These are phyloP conservation scores for Lepidium sativum DNA, from an alignment of 345 rosid genomes.

Conservation along the genomic window DNA sequence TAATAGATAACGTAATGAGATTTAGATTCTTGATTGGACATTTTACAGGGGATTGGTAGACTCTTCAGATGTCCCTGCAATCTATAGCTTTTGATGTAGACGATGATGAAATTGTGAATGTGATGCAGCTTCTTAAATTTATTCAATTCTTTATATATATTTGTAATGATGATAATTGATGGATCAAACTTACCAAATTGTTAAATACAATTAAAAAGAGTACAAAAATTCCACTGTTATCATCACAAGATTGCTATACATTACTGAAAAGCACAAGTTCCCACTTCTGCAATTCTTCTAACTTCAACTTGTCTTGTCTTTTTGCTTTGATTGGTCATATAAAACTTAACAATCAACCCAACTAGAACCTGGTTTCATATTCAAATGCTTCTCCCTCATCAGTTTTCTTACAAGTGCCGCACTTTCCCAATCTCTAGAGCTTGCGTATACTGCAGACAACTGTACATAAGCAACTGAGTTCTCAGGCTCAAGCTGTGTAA, in stretches of 20 bases:
- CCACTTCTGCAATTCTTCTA: too few species aligned
- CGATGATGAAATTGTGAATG: conserved; percentile 64
- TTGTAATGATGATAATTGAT: conserved; percentile 22
- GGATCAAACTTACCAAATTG: conserved; percentile 13
- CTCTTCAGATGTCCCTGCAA: conserved; percentile 94
- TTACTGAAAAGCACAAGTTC: too few species aligned
- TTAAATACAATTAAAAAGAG: conserved; percentile 1
- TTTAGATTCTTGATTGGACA: neutral
- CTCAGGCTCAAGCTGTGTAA: conserved; percentile 73
- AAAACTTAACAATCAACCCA: too few species aligned
- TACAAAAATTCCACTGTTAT: neutral
- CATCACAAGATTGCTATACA: conserved; percentile 7
- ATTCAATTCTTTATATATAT: conserved; percentile 10
- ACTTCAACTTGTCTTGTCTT: too few species aligned
- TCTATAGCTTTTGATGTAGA: conserved; percentile 94
- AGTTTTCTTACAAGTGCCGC: conserved; percentile 42
- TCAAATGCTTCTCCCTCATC: too few species aligned
- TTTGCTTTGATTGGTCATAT: too few species aligned
- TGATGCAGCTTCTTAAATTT: conserved; percentile 10
- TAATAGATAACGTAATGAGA: neutral
- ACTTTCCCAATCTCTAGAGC: conserved; percentile 73
- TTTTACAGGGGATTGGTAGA: conserved; percentile 78
- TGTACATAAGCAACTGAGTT: conserved; percentile 68
- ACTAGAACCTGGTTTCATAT: neutral
- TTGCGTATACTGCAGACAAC: conserved; percentile 57